Base-by-base conservation (phyloP, 164 flowering plant species). In the Echeveria elegans region DNA sequence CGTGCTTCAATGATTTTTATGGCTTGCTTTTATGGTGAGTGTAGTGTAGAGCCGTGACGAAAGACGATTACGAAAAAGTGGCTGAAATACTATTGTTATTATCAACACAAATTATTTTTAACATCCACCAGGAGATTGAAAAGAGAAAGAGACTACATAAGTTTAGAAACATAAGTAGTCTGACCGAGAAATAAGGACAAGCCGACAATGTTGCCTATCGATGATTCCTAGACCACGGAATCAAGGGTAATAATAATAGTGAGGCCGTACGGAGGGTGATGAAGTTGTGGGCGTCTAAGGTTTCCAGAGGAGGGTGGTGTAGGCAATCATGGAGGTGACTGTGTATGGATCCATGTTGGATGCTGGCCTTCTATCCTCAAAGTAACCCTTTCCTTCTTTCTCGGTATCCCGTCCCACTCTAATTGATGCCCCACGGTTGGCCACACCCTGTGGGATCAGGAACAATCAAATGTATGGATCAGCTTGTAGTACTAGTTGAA, bases 281-380 rank as follows among this genome's bases (percentile, higher is more conserved):
- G 8, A 50, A 50, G 58, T n/a, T 19, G 24, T 14, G 12, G 41
- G 41, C 41, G 26, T 23, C 29, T 21, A 60, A 12, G 38, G 64
- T 2, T 60, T 60, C 64, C 64, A 60, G 36, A 60, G 16, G 19
- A 60, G 32, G 34, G 64, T 60, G 64, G 64, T 60, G 36, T 60
- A 29, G 34, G 64, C 64, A 32, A 60, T 60, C 64, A 60, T 11
- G 64, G 64, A 60, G 38, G 64, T 60, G 36, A 60, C 64, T 14
- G 38, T 32, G 34, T 60, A 60, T 4, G 64, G 64, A 30, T 60
- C 64, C 64, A 60, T 60, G 34, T 60, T 29, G 15, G 36, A 28
- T 12, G 64, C 64, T 29, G 64, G 64, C 64, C 72, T 70, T 47
- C 72, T 52, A 58, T 70, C 72, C 72, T 70, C 72, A 40, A 70